These are phyloP conservation scores for Medicago ruthenica DNA, from an alignment of 306 rosid species.

Conservation along the genomic window DNA sequence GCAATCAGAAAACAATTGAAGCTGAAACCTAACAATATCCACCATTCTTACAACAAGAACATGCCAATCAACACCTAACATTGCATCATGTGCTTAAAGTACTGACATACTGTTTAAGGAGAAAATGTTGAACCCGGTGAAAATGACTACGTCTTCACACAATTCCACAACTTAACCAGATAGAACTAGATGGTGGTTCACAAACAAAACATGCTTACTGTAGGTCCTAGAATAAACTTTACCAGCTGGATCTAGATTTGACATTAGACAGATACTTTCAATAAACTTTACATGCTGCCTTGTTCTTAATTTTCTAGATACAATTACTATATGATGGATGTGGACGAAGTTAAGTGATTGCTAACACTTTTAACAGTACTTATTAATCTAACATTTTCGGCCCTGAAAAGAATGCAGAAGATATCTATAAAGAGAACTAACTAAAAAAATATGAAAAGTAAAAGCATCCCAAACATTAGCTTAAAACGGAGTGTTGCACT, in stretches of 20 bases:
- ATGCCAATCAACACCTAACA: slow-evolving; percentile 18
- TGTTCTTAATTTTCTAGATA: too few species aligned
- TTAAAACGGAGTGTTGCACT: slow-evolving; percentile 18
- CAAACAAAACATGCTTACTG: slow-evolving; percentile 20
- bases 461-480: not conserved
- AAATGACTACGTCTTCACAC: slow-evolving; percentile 28
- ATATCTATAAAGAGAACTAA: not conserved
- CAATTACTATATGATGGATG: too few species aligned
- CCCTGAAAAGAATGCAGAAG: not conserved
- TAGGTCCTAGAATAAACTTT: slow-evolving; percentile 28
- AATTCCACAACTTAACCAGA: not conserved
- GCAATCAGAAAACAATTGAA: slow-evolving; percentile 49
- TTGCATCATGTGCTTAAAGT: not conserved
- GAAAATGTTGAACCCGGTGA: slow-evolving; percentile 11
- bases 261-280: slow-evolving; percentile 32
- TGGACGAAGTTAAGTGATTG: too few species aligned
- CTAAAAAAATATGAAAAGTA: not conserved
- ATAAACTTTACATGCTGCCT: too few species aligned
- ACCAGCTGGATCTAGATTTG: slow-evolving; percentile 26
- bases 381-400: not conserved
- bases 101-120: slow-evolving; percentile 10
- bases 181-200: not conserved
- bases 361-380: slow-evolving; percentile 19
- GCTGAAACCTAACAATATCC: slow-evolving; percentile 26
- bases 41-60: slow-evolving; percentile 2